phyloP scores from a whole-genome alignment of 352 stramenopile species.

The Phytophthora cactorum region DNA sequence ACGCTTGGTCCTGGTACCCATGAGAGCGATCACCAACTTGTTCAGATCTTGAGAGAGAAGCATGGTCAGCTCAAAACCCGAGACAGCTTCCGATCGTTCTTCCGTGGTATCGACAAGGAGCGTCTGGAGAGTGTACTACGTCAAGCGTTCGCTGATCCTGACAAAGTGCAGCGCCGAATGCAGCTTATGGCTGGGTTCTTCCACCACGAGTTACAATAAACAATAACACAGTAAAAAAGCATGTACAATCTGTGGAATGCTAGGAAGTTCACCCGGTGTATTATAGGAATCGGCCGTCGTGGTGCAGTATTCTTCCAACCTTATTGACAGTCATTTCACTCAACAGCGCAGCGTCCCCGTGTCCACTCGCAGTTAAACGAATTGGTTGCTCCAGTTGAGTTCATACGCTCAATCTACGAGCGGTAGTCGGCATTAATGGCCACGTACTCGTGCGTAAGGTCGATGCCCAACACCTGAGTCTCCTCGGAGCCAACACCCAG shows the following conservation, averaged over 20 bases:
- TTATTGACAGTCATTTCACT: conserved; percentile 18
- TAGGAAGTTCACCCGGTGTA: conserved; percentile 18
- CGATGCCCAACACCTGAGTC: conserved; percentile 94
- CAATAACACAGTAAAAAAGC: conserved; percentile 12
- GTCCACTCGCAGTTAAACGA: too few relatives aligned
- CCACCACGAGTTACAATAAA: conserved; percentile 26
- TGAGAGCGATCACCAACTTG: conserved; percentile 50
- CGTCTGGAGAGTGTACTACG: conserved; percentile 57
- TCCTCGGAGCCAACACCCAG: conserved; percentile 87
- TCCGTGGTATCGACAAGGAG: conserved; percentile 58
- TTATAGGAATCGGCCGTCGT: too few relatives aligned
- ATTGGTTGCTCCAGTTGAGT: conserved; percentile 14
- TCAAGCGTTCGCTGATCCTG: conserved; percentile 53
- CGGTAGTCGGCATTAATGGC: conserved; percentile 99
- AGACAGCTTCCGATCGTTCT: conserved; percentile 74
- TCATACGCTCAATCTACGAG: conserved; percentile 72
- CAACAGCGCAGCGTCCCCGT: conserved; percentile 1
- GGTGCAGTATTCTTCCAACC: conserved; percentile 14
- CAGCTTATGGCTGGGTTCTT: conserved; percentile 76
- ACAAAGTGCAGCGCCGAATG: conserved; percentile 68
- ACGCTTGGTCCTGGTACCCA: conserved; percentile 47
- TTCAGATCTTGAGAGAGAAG: conserved; percentile 61
- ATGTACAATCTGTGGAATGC: not conserved
- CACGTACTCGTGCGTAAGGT: conserved; percentile 99
- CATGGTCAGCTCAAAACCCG: conserved; percentile 72